phyloP scores from a whole-genome alignment of 495 filamentous ascomycete genomes.

The Chlorociboria aeruginascens region DNA sequence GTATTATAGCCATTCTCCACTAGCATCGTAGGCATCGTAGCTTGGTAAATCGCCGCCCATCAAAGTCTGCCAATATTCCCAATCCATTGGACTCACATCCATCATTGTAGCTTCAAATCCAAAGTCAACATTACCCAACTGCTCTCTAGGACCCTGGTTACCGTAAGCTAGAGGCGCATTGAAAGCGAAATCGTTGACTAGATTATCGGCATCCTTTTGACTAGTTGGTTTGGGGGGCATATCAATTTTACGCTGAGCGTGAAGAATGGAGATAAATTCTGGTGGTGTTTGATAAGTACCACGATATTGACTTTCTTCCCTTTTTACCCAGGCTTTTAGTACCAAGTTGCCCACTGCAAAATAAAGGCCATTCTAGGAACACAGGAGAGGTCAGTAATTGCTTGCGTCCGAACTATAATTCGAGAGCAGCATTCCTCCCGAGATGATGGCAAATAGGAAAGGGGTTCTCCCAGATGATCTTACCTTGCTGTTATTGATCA shows the following conservation, averaged over 20 bases:
- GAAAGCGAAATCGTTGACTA: too few species aligned
- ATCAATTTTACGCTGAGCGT: constrained; percentile 12
- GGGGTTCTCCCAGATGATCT: too few species aligned
- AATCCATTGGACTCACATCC: constrained; percentile 15
- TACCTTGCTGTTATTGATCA: constrained; percentile 31
- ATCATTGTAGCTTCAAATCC: constrained; percentile 7
- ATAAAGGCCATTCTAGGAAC: constrained; percentile 26
- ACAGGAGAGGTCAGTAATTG: too few species aligned
- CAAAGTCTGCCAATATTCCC: constrained; percentile 20
- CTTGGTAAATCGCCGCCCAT: constrained; percentile 15
- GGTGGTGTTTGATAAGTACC: constrained; percentile 3
- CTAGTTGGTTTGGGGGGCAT: neutral
- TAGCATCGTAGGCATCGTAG: neutral
- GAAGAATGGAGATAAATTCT: constrained; percentile 9
- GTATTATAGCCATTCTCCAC: neutral
- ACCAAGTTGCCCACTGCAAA: constrained; percentile 29
- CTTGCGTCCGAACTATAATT: too few species aligned
- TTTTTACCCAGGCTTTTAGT: constrained; percentile 33
- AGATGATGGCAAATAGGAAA: too few species aligned
- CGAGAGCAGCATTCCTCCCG: too few species aligned
- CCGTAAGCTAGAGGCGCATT: too few species aligned
- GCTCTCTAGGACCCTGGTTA: neutral
- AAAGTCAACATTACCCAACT: constrained; percentile 2
- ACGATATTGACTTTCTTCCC: constrained; percentile 21
- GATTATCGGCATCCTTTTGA: neutral